Percentiles rank a stretch among this genome's conserved stretches.
These are phyloP conservation scores for Candida endomychidarum DNA, from an alignment of 805 yeast species.

Conservation along the genomic window DNA sequence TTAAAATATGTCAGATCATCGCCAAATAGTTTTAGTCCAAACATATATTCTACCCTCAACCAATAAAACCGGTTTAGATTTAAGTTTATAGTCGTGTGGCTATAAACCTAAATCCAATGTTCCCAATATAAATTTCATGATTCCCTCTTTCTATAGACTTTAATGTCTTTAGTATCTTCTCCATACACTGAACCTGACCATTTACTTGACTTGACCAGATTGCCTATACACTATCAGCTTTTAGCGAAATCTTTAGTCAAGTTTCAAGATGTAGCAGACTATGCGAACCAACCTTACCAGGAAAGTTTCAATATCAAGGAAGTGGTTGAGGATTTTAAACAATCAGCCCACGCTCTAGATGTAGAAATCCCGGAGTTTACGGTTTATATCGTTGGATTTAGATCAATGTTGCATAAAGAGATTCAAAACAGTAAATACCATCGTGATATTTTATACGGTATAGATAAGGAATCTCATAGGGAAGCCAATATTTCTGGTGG, in stretches of 20 bases:
- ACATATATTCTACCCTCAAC: too few species aligned
- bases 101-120: too few species aligned
- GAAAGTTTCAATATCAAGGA: conserved; percentile 28
- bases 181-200: conserved; percentile 31
- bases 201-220: conserved; percentile 22
- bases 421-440: conserved; percentile 23
- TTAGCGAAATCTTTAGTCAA: conserved; percentile 31
- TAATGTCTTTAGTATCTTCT: conserved; percentile 19
- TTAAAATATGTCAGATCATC: too few species aligned
- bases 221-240: conserved; percentile 21
- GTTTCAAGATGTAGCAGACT: conserved; percentile 20
- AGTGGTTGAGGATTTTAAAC: conserved; percentile 15
- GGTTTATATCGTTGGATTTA: conserved; percentile 34
- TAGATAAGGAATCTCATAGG: conserved; percentile 32
- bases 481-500: conserved; percentile 41
- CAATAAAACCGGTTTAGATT: too few species aligned
- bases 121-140: too few species aligned
- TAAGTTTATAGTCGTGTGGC: too few species aligned
- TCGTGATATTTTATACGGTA: conserved; percentile 24
- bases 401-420: conserved; percentile 29
- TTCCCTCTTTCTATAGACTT: too few species aligned
- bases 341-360: conserved; percentile 14
- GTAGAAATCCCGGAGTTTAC: conserved; percentile 16
- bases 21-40: too few species aligned
- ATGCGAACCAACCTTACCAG: conserved; percentile 25